Conservation (phyloP, 345 rosid genomes). For the Sisymbrium irio region DNA sequence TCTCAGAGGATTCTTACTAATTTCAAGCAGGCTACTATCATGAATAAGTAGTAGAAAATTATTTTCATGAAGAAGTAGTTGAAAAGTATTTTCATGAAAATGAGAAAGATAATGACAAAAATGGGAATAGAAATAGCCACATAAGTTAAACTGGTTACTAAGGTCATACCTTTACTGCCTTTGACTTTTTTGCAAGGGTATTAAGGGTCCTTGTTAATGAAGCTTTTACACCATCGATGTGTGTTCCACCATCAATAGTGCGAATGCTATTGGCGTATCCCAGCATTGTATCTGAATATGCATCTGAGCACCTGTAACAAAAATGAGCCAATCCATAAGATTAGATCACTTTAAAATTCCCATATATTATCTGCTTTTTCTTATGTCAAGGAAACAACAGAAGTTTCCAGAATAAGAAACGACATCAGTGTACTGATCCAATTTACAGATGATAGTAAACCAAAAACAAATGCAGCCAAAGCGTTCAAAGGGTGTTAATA, state of each 20-base stretch:
- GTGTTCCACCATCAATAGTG: slow-evolving; percentile 96
- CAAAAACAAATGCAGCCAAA: slow-evolving; percentile 5
- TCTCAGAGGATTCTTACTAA: slow-evolving; percentile 7
- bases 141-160: slow-evolving; percentile 15
- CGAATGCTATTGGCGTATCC: slow-evolving; percentile 99
- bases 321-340: slow-evolving; percentile 14
- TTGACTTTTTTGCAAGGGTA: slow-evolving; percentile 82
- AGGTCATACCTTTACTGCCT: slow-evolving; percentile 66
- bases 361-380: not conserved
- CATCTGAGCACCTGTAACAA: slow-evolving; percentile 84
- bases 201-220: slow-evolving; percentile 91
- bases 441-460: slow-evolving; percentile 2
- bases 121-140: not conserved
- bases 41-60: not conserved
- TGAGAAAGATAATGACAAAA: not conserved
- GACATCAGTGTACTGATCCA: not conserved
- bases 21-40: not conserved
- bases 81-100: not conserved
- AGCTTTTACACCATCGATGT: slow-evolving; percentile 89
- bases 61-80: not conserved
- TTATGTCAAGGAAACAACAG: not conserved
- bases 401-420: not conserved
- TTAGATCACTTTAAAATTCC: not conserved
- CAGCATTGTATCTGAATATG: slow-evolving; percentile 89
- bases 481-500: not conserved